A percentile compares a stretch with the other conserved stretches of the same genome.
phyloP scores from a whole-genome alignment of 2,329 filamentous ascomycete genomes.

The Samsoniella hepiali region DNA sequence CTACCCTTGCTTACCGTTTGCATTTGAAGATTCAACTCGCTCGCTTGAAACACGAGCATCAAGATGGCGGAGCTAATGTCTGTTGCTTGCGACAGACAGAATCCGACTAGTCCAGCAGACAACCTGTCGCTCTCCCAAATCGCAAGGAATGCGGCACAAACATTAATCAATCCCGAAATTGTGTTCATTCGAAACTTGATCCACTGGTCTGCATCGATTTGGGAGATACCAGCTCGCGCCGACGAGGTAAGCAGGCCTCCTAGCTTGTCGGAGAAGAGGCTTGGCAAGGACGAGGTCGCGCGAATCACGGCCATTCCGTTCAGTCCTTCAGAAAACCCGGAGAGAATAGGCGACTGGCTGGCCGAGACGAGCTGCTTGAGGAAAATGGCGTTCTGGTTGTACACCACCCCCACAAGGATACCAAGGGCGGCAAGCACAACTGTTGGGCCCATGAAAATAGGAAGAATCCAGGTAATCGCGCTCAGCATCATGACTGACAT shows the following conservation, averaged over 20 bases:
- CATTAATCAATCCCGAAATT: slow-evolving; percentile 49
- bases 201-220: slow-evolving; percentile 53
- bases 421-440: slow-evolving; percentile 48
- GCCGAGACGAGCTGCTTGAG: slow-evolving; percentile 45
- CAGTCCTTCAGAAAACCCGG: slow-evolving; percentile 53
- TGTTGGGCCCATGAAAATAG: slow-evolving; percentile 28
- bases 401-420: slow-evolving; percentile 47
- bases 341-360: slow-evolving; percentile 52
- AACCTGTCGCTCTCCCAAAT: slow-evolving; percentile 45
- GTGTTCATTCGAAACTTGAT: slow-evolving; percentile 53
- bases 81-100: slow-evolving; percentile 55
- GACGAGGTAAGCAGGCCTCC: slow-evolving; percentile 45
- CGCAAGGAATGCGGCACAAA: slow-evolving; percentile 51
- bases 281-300: slow-evolving; percentile 45
- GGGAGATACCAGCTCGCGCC: slow-evolving; percentile 42
- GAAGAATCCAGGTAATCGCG: slow-evolving; percentile 49
- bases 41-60: slow-evolving; percentile 49
- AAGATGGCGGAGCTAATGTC: slow-evolving; percentile 51
- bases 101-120: slow-evolving; percentile 52
- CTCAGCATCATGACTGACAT: slow-evolving; percentile 45
- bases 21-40: slow-evolving; percentile 49
- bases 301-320: slow-evolving; percentile 51
- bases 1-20: slow-evolving; percentile 46
- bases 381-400: slow-evolving; percentile 46
- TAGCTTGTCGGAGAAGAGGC: slow-evolving; percentile 45